phyloP scores from a whole-genome alignment of 192 early-diverging fungal species.

The Mortierella alpina region DNA sequence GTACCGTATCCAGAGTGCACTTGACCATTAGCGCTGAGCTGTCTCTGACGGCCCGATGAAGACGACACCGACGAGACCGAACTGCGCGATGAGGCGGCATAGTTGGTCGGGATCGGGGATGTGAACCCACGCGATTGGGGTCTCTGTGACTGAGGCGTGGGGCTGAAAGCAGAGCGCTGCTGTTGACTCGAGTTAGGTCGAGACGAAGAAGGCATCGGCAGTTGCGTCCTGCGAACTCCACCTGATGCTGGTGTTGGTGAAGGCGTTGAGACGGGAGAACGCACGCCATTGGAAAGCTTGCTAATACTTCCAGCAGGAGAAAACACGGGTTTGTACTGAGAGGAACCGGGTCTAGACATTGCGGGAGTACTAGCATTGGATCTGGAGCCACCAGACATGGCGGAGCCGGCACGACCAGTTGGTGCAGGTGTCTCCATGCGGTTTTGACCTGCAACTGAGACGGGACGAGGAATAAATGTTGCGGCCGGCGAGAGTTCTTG shows the following conservation, averaged over 20 bases:
- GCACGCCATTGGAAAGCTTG: slow-evolving; percentile 43
- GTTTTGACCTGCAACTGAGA: slow-evolving; percentile 23
- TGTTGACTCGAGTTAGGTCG: background rate
- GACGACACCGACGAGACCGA: slow-evolving; percentile 1
- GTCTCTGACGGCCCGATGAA: slow-evolving; percentile 18
- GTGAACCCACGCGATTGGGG: slow-evolving; percentile 23
- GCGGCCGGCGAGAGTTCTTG: slow-evolving; percentile 15
- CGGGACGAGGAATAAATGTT: slow-evolving; percentile 39
- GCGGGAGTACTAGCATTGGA: slow-evolving; percentile 25
- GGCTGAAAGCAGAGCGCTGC: slow-evolving; percentile 15
- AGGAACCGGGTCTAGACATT: slow-evolving; percentile 11
- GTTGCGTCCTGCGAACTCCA: slow-evolving; percentile 22
- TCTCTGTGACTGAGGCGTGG: slow-evolving; percentile 36
- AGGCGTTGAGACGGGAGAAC: slow-evolving; percentile 9
- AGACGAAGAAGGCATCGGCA: slow-evolving; percentile 34
- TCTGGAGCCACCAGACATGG: slow-evolving; percentile 32
- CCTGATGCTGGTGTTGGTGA: slow-evolving; percentile 2
- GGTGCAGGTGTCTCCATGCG: slow-evolving; percentile 21
- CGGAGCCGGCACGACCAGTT: slow-evolving; percentile 6
- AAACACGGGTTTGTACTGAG: slow-evolving; percentile 40
- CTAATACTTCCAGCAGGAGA: slow-evolving; percentile 41
- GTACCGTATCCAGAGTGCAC: slow-evolving; percentile 13
- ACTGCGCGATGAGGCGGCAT: slow-evolving; percentile 20
- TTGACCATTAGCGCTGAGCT: slow-evolving; percentile 28
- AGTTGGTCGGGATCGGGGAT: slow-evolving; percentile 28